Base-by-base conservation (phyloP, 129 eudicot genomes). In the Heracleum sosnowskyi region DNA sequence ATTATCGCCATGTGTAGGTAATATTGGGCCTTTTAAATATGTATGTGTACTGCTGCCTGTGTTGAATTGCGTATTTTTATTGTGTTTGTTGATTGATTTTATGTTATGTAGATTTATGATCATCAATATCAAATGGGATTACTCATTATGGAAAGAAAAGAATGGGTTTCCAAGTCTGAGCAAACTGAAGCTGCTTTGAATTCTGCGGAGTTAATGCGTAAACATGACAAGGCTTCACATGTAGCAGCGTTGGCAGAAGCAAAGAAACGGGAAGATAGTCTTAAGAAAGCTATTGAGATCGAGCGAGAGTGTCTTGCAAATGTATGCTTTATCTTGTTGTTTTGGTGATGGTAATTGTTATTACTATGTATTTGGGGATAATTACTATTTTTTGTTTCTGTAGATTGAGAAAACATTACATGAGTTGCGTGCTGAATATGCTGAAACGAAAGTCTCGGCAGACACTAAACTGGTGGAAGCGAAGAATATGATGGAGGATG, bases 41-140 rank as follows among this genome's bases (percentile, higher is more conserved):
- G n/a, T n/a, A n/a, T n/a, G n/a, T n/a, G n/a, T n/a, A n/a, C n/a
- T n/a, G n/a, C n/a, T n/a, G n/a, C n/a, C n/a, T n/a, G n/a, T n/a
- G n/a, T n/a, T n/a, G n/a, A n/a, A n/a, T n/a, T n/a, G n/a, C n/a
- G n/a, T n/a, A n/a, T 76, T 72, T 74, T 73, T 9, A 42, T 6
- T 44, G 57, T 16, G n/a, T 1, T 28, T 10, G 34, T 26, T 41
- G 24, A 46, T 73, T 74, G 0, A 17, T 49, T 17, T 3, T 44
- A 11, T 44, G 47, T 44, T 11, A 4, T 85, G 77, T 81, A 95
- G 99, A 82, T 92, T 36, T 92, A 92, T 81, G 93, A 90, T 70
- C 90, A 88, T 80, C 97, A 95, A 80, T 87, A 92, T 74, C 96
- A 95, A 55, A 92, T 95, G 99, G 99, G 99, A 1, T 90, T 95